A percentile compares a stretch with the other conserved stretches of the same genome.
Conservation (phyloP, 495 filamentous ascomycete species). For the Poronia punctata region DNA sequence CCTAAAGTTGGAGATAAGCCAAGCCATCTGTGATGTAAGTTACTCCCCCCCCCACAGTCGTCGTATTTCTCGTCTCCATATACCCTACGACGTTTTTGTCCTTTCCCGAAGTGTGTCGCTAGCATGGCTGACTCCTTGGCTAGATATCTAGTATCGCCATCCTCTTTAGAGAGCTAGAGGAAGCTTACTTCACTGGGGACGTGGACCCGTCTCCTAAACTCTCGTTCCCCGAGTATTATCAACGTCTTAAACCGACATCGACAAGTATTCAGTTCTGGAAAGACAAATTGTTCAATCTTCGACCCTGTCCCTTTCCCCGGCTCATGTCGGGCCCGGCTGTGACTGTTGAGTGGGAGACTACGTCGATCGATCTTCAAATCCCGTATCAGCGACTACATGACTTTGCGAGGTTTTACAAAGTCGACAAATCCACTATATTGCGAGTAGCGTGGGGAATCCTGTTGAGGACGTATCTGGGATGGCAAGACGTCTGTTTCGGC, state of each 20-base stretch:
- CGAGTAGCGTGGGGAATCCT: slow-evolving; percentile 42
- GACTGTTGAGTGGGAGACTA: slow-evolving; percentile 25
- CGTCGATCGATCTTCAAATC: slow-evolving; percentile 31
- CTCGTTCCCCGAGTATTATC: slow-evolving; percentile 32
- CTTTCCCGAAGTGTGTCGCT: not conserved
- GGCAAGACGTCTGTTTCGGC: slow-evolving; percentile 35
- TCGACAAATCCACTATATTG: slow-evolving; percentile 29
- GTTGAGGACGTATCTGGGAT: slow-evolving; percentile 36
- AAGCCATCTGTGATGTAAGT: slow-evolving; percentile 37
- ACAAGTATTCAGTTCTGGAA: slow-evolving; percentile 37
- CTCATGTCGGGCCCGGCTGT: slow-evolving; percentile 18
- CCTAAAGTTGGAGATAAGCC: slow-evolving; percentile 40
- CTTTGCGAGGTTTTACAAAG: slow-evolving; percentile 28
- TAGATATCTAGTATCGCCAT: slow-evolving; percentile 33
- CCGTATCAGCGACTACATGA: slow-evolving; percentile 26
- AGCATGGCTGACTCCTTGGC: slow-evolving; percentile 7
- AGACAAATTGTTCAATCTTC: slow-evolving; percentile 26
- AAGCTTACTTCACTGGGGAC: slow-evolving; percentile 31
- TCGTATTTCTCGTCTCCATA: not conserved
- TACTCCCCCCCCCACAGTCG: not conserved
- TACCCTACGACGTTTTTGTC: not conserved
- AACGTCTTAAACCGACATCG: slow-evolving; percentile 28
- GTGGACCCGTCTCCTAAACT: slow-evolving; percentile 21
- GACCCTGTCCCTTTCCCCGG: slow-evolving; percentile 34
- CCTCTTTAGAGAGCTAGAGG: slow-evolving; percentile 35